These are phyloP conservation scores for Vaccinium myrtillus DNA, from an alignment of 148 eudicot species.

Conservation along the genomic window DNA sequence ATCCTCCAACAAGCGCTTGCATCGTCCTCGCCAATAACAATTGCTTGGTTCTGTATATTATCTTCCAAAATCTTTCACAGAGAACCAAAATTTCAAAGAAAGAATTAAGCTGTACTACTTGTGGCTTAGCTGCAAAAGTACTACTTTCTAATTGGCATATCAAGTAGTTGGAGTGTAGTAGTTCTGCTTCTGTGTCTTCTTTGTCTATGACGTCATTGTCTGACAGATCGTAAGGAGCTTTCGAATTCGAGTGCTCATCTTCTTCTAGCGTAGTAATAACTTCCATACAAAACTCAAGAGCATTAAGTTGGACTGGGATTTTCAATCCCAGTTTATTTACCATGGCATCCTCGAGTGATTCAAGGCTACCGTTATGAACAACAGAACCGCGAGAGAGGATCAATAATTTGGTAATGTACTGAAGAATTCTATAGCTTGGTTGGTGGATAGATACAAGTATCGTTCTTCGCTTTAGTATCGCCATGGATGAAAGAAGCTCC, in stretches of 20 bases:
- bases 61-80: constrained; percentile 72
- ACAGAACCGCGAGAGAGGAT: constrained; percentile 75
- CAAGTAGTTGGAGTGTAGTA: background rate
- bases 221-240: background rate
- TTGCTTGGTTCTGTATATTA: constrained; percentile 85
- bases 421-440: constrained; percentile 82
- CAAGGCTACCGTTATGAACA: constrained; percentile 65
- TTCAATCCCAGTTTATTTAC: constrained; percentile 41
- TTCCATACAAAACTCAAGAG: constrained; percentile 87
- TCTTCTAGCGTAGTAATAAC: constrained; percentile 58
- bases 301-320: constrained; percentile 72
- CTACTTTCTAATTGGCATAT: background rate
- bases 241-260: constrained; percentile 2
- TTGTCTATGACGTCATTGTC: background rate
- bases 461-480: constrained; percentile 51
- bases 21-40: constrained; percentile 81
- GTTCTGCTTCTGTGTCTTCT: background rate
- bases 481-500: constrained; percentile 65
- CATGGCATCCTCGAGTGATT: constrained; percentile 63
- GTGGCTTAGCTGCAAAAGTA: background rate
- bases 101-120: background rate
- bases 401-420: constrained; percentile 61
- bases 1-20: constrained; percentile 95
- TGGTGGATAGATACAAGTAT: constrained; percentile 86
- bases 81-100: constrained; percentile 55